Base-by-base conservation (phyloP, 116 monocot species). In the Iris pallida region DNA sequence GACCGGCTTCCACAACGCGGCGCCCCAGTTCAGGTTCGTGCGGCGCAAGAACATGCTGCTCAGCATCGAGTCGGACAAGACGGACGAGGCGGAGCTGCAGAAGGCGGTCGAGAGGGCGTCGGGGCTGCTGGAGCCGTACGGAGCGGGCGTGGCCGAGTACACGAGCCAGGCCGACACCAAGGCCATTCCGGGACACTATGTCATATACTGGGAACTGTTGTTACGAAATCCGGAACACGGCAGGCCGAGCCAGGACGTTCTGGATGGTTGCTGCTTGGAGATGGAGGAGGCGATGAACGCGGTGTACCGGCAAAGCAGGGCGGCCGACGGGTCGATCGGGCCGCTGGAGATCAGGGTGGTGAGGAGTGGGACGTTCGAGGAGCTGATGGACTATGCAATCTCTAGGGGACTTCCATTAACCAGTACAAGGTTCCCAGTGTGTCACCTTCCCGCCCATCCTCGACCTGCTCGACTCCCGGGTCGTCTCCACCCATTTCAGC, bases 41-140 rank as follows among this genome's bases (percentile, higher is more conserved):
- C 46, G 84, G 14, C 72, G 88, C 45, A 88, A 81, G 71, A 88
- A 84, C 45, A 81, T 84, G 2, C 42, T 81, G 4, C 74, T 88
- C 30, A 88, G 88, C 74, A 81, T 88, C 55, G 88, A 88, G 12
- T 63, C 81, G 1, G 88, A 88, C 60, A 88, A 88, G 63, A 88
- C 88, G 13, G 78, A 88, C 55, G 88, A 88, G 63, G 61, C 73
- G 3, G 88, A 88, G 70, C 73, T 88, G 16, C 84, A 84, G 52
- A 47, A 30, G 20, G 79, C 76, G 30, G 75, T 89, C 58, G 63
- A 68, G 41, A 52, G 71, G 3, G 82, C 89, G 16, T 47, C 68
- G 40, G 65, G 47, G 70, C 71, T 85, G 14, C 59, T 88, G 58
- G 6, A n/a, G 54, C 58, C 72, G 0, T 55, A 68, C 41, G 72